Evolutionary conservation across 1,139 yeast species (phyloP), one percentile per base, ranked within the genome.

Genomic region (Suhomyces anneliseae): DNA sequence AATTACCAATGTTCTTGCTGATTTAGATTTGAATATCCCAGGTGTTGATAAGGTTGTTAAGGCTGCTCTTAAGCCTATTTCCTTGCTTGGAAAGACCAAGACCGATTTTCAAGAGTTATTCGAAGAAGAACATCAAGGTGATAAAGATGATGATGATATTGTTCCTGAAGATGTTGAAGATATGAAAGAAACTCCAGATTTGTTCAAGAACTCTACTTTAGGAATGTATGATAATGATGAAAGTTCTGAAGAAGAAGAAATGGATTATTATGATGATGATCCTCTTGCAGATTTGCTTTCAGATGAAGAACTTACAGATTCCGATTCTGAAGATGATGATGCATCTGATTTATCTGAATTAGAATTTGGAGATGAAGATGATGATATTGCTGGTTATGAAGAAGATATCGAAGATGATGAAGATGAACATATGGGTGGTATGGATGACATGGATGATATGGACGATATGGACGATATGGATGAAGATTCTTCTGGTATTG

Each of bases 211-310:
- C 61, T 90, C 97, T 0, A 89, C 97, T 0, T 74, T 92, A 44
- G 97, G 97, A 2, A 90, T 92, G 96, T 92, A 87, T 61, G 97
- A 92, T 57, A 84, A 88, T 43, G 95, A 87, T 36, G 90, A 85
- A 52, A 83, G 85, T 45, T 92, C 86, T 40, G 75, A 64, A 32
- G 75, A 64, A 32, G 65, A 64, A 29, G 70, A 62, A 32, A 52
- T 54, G 40, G 65, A 61, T 36, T 60, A 53, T 37, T 59, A 59
- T 42, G 74, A 70, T 42, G 66, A 56, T 27, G 71, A 63, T n/a
- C 68, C 67, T 5, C 54, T 69, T 39, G 78, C 71, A 38, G 75
- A 61, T 2, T 54, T 71, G 40, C 60, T 69, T 60, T 68, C 74
- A 2, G 75, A 64, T 6, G 74, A 65, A 37, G 76, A 68, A 11